A percentile compares a stretch with the other conserved stretches of the same genome.
These are phyloP conservation scores for Clathrus columnatus DNA, from an alignment of 768 basidiomycete genomes.

Conservation along the genomic window DNA sequence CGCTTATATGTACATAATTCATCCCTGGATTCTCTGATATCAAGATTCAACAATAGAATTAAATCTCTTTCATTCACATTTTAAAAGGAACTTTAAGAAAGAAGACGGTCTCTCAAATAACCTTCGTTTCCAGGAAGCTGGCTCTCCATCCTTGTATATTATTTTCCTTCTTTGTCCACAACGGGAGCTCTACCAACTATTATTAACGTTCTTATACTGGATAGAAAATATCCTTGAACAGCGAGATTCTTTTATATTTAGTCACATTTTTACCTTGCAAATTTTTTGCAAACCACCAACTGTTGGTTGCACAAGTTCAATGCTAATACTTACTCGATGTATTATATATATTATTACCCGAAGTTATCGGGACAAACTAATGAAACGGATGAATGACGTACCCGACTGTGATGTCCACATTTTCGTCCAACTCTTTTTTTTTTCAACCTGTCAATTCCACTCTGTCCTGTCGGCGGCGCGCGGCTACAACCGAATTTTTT, in stretches of 20 bases:
- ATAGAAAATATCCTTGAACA: background rate
- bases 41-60: background rate
- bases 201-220: background rate
- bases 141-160: background rate
- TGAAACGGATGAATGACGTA: background rate
- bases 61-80: background rate
- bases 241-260: too few species aligned
- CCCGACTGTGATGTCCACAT: background rate
- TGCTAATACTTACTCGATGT: background rate
- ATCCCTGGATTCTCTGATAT: background rate
- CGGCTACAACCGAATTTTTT: background rate
- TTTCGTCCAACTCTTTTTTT: too few species aligned
- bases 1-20: background rate
- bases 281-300: background rate
- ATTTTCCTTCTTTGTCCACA: background rate
- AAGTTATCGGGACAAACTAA: too few species aligned
- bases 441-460: background rate
- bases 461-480: slow-evolving; percentile 4
- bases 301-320: background rate
- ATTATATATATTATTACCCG: background rate
- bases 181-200: background rate
- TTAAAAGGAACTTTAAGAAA: too few species aligned
- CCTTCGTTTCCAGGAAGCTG: background rate
- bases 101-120: background rate
- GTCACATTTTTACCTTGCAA: background rate